Evolutionary conservation across 176 grass and related monocot species (phyloP).

Genomic region (Urochloa ruziziensis): DNA sequence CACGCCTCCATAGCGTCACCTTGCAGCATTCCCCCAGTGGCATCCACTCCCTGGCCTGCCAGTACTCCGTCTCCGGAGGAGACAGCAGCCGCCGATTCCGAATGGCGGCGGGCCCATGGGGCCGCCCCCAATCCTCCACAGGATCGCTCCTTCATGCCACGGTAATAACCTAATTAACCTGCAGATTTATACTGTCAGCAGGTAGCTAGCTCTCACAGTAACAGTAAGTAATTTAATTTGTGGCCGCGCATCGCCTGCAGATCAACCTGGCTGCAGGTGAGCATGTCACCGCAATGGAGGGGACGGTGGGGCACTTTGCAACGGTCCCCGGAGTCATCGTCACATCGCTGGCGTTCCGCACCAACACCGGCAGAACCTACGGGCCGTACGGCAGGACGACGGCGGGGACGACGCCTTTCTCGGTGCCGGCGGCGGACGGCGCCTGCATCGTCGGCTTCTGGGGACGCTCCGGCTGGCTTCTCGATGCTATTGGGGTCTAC

Average conservation of each 20-base stretch:
- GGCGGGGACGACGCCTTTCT: not conserved
- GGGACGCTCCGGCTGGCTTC: constrained; percentile 31
- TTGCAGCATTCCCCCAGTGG: no score
- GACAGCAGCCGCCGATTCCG: no score
- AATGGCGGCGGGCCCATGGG: no score
- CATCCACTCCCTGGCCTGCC: no score
- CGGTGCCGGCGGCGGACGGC: not conserved
- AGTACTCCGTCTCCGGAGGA: no score
- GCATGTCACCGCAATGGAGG: not conserved
- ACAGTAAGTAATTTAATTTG: no score
- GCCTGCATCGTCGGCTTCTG: constrained; percentile 29
- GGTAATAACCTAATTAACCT: no score
- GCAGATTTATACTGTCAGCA: no score
- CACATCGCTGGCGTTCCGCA: constrained; percentile 35
- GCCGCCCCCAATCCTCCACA: no score
- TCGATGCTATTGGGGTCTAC: constrained; percentile 24
- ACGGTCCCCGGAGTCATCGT: not conserved
- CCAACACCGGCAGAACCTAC: not conserved
- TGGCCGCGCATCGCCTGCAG: not conserved
- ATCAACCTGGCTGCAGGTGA: not conserved
- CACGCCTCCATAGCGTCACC: no score
- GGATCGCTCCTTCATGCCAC: no score
- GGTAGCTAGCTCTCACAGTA: no score
- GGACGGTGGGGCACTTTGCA: not conserved
- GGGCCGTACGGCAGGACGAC: not conserved